phyloP scores from a whole-genome alignment of 306 rosid species.

The Casuarina glauca region DNA sequence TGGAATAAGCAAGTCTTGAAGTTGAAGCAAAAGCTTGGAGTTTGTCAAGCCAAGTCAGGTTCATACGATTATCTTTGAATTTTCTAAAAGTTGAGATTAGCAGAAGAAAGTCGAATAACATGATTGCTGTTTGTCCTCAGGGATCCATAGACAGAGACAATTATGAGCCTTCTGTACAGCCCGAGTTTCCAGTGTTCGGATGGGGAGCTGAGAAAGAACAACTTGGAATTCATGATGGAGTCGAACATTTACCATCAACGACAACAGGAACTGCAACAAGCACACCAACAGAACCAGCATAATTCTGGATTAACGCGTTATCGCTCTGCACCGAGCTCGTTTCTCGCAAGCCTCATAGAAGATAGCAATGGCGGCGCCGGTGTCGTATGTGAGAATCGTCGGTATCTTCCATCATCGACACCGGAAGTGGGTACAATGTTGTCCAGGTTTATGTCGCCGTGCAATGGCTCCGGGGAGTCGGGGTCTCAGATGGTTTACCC shows the following conservation, averaged over 20 bases:
- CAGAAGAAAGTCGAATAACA: too few relatives aligned
- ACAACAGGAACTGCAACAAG: conserved; percentile 5
- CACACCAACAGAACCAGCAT: conserved; percentile 30
- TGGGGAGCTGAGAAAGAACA: conserved; percentile 51
- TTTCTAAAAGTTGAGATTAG: not conserved
- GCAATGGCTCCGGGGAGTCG: conserved; percentile 41
- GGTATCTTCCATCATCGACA: conserved; percentile 47
- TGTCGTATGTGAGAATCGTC: conserved; percentile 27
- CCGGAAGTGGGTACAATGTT: conserved; percentile 60
- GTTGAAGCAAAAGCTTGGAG: not conserved
- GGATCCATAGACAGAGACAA: conserved; percentile 15
- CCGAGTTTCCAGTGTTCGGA: conserved; percentile 38
- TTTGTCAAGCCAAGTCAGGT: conserved; percentile 6
- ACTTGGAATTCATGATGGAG: conserved; percentile 60
- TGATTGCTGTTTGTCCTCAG: conserved; percentile 16
- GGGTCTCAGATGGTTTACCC: conserved; percentile 48
- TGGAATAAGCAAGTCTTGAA: not conserved
- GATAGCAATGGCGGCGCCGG: conserved; percentile 26
- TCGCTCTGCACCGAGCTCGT: conserved; percentile 60
- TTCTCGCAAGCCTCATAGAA: conserved; percentile 37
- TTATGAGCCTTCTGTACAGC: conserved; percentile 58
- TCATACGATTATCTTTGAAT: not conserved
- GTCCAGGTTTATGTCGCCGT: conserved; percentile 44
- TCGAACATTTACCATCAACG: conserved; percentile 34
- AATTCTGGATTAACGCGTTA: conserved; percentile 50